Evolutionary conservation across 345 rosid species (phyloP).

Genomic region (Angophora floribunda): DNA sequence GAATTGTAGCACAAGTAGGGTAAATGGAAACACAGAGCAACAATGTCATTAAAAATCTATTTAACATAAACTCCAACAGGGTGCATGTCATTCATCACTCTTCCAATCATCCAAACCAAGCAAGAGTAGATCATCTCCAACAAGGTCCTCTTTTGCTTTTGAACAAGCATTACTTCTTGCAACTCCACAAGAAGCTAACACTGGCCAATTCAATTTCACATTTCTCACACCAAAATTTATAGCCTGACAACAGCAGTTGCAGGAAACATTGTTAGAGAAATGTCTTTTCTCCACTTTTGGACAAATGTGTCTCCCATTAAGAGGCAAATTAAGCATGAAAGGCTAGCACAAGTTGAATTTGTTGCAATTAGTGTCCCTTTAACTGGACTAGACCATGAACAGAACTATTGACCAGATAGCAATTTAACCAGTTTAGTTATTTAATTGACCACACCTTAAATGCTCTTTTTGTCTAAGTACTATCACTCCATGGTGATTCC

Average conservation of each 20-base stretch:
- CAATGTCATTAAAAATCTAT: background rate
- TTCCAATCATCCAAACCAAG: background rate
- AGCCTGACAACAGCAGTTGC: background rate
- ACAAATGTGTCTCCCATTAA: background rate
- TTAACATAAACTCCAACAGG: background rate
- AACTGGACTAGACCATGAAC: background rate
- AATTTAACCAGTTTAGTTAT: background rate
- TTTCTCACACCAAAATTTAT: background rate
- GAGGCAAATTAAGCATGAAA: background rate
- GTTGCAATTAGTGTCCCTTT: background rate
- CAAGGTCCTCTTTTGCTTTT: background rate
- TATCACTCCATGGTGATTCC: background rate
- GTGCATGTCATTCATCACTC: background rate
- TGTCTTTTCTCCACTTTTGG: background rate
- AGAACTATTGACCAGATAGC: background rate
- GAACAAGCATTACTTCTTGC: background rate
- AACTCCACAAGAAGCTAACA: background rate
- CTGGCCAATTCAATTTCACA: background rate
- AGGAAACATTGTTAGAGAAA: background rate
- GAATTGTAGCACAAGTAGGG: background rate
- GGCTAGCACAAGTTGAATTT: background rate
- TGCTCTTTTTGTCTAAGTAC: background rate
- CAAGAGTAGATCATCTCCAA: background rate
- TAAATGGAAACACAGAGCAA: background rate
- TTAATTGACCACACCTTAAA: background rate